Evolutionary conservation across 768 basidiomycete genomes (phyloP).

Genomic region (Lentinula boryana): DNA sequence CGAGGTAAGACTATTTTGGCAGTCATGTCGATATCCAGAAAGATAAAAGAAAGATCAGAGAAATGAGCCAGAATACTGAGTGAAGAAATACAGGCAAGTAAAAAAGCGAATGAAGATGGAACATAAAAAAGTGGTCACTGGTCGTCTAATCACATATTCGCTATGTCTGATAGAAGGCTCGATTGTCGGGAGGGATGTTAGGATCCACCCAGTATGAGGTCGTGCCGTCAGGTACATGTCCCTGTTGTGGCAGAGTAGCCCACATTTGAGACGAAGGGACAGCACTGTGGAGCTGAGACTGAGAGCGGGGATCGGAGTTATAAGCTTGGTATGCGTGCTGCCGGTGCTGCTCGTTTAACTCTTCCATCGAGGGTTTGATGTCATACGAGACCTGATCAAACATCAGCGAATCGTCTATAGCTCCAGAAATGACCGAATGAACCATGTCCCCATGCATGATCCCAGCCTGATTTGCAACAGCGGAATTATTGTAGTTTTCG

Average conservation of each 20-base stretch:
- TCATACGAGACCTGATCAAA: constrained; percentile 3
- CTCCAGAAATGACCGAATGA: neutral
- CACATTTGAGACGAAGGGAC: neutral
- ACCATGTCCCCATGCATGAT: neutral
- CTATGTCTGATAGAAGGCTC: neutral
- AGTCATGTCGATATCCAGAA: neutral
- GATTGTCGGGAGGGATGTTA: neutral
- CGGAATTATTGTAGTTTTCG: neutral
- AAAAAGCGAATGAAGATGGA: neutral
- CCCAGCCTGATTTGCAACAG: neutral
- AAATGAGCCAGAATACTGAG: neutral
- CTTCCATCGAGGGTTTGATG: constrained; percentile 5
- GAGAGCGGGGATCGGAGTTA: neutral
- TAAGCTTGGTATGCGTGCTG: constrained; percentile 2
- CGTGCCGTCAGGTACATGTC: neutral
- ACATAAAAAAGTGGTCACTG: neutral
- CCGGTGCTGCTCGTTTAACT: constrained; percentile 2
- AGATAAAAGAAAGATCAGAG: neutral
- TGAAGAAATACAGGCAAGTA: neutral
- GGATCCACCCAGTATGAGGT: neutral
- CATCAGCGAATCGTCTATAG: neutral
- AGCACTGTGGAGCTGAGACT: neutral
- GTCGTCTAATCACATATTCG: neutral
- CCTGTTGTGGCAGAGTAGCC: neutral
- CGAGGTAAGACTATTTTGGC: neutral